Base-by-base conservation (phyloP, 257 asterid species). In the Fraxinus americana region DNA sequence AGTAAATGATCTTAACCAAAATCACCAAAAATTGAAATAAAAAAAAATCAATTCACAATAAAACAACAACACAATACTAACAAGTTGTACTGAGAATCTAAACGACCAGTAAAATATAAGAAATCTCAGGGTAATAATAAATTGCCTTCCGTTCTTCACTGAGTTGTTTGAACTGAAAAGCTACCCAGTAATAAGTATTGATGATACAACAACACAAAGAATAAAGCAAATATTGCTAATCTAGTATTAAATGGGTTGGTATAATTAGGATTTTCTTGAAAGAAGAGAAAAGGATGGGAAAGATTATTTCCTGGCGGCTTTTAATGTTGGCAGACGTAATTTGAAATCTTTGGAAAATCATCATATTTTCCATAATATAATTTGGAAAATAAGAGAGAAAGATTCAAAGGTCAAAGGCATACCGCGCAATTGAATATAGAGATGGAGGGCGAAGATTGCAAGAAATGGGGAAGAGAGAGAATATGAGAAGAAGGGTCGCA, bases 361-460 rank as follows among this genome's bases (percentile, higher is more conserved):
- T 67, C 78, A 78, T 71, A 79, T 71, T 75, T 69, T 27, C 19
- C 9, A 76, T 21, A 61, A 78, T 68, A 70, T 35, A 70, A 7
- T 82, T 12, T 39, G 80, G n/a, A 45, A 70, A 74, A 27, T 45
- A 69, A 52, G 25, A 25, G 34, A 63, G 80, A 78, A 80, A 38
- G 76, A 86, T 87, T 88, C 90, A 86, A 88, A 84, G 87, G 91
- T 89, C 92, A 90, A 88, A 78, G 72, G 39, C 87, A 84, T 79
- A 30, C 43, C 75, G 19, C 12, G 12, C 4, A 73, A 36, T 57
- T 57, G 52, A 45, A 21, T 45, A 48, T 11, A 32, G 68, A 52
- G n/a, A 3, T 2, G 25, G n/a, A 73, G 50, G 81, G 74, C 78
- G 91, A 88, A 84, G 88, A 67, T 76, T 38, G 87, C 90, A 87